Conservation (phyloP, 352 stramenopile genomes). For the Phytophthora citrophthora region DNA sequence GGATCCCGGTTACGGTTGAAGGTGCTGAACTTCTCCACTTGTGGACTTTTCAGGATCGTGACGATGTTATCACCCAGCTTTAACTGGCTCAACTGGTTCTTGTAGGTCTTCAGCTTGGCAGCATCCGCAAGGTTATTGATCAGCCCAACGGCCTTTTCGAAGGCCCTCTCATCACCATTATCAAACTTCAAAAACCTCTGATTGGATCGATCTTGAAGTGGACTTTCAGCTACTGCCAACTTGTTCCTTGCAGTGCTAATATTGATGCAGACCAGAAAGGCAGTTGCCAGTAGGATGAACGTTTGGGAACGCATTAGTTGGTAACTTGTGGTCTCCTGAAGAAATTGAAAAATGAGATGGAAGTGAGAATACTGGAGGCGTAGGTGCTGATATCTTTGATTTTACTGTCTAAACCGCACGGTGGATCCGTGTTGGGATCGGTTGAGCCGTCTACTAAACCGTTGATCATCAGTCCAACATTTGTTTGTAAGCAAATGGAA, state of each 20-base stretch:
- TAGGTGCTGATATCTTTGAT: too few relatives aligned
- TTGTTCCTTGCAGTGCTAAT: not conserved
- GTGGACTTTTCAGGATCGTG: slow-evolving; percentile 9
- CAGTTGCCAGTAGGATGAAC: not conserved
- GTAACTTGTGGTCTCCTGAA: not conserved
- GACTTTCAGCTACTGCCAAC: not conserved
- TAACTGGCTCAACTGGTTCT: not conserved
- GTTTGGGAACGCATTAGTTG: not conserved
- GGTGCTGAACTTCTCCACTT: slow-evolving; percentile 2
- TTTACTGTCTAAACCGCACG: too few relatives aligned
- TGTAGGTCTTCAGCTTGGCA: not conserved
- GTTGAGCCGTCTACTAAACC: too few relatives aligned
- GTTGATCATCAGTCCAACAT: too few relatives aligned
- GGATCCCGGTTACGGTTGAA: not conserved
- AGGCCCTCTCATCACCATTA: not conserved
- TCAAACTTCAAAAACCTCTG: not conserved
- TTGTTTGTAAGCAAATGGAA: too few relatives aligned
- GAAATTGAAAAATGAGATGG: not conserved
- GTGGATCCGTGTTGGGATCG: too few relatives aligned
- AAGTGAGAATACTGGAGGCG: too few relatives aligned
- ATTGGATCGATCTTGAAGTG: not conserved
- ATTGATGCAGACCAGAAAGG: not conserved
- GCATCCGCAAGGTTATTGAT: not conserved
- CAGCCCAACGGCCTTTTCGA: not conserved
- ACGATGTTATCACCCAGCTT: not conserved